A percentile compares a stretch with the other conserved stretches of the same genome.
Evolutionary conservation across 2,329 filamentous ascomycete genomes (phyloP).

Genomic region (Aspergillus melleus): DNA sequence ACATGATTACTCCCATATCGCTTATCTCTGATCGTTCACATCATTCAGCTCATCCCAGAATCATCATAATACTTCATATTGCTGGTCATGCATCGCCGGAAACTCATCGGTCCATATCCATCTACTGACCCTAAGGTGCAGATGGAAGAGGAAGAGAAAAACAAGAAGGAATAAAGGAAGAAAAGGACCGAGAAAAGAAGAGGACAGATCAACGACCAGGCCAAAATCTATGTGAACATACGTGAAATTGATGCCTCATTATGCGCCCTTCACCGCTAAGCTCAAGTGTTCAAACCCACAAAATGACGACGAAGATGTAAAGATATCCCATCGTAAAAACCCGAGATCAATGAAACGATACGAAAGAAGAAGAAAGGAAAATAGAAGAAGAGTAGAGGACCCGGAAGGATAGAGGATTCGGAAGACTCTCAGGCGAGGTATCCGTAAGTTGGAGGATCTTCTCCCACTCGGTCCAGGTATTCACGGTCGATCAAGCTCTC

Average conservation of each 20-base stretch:
- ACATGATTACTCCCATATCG: background rate
- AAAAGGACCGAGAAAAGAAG: background rate
- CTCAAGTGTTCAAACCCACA: slow-evolving; percentile 3
- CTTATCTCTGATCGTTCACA: background rate
- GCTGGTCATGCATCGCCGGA: no score
- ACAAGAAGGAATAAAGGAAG: background rate
- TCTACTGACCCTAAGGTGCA: no score
- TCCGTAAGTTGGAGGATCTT: slow-evolving; percentile 47
- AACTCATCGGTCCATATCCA: no score
- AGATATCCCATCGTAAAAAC: background rate
- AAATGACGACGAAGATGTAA: background rate
- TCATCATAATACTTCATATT: background rate
- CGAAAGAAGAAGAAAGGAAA: background rate
- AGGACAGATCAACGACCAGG: background rate
- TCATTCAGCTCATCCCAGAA: background rate
- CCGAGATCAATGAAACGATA: background rate
- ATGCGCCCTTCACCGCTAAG: slow-evolving; percentile 27
- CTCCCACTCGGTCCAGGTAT: slow-evolving; percentile 49
- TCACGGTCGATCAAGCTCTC: slow-evolving; percentile 56
- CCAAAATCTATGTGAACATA: slow-evolving; percentile 11
- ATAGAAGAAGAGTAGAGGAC: background rate
- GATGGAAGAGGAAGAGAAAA: background rate
- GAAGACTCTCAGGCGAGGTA: slow-evolving; percentile 41
- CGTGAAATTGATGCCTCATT: slow-evolving; percentile 2
- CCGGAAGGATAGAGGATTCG: background rate